Conservation (phyloP, 2,329 filamentous ascomycete species). For the Zymoseptoria brevis region DNA sequence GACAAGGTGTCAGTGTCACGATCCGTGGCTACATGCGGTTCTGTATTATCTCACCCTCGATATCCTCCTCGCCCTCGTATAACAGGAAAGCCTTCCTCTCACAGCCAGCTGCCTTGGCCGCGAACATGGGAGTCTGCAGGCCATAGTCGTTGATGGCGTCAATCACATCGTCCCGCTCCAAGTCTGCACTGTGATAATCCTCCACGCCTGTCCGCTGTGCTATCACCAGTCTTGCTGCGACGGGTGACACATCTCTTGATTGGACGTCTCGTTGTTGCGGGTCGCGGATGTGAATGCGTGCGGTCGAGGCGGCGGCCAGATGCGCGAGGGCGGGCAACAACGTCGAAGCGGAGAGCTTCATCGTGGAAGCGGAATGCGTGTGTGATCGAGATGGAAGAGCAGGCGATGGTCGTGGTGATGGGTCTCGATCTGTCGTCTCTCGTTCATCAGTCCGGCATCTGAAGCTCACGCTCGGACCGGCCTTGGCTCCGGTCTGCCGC, state of each 20-base stretch:
- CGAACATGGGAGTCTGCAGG: constrained; percentile 35
- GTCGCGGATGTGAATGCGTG: constrained; percentile 33
- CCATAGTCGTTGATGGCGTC: constrained; percentile 42
- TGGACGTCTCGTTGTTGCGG: constrained; percentile 16
- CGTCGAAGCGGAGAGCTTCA: constrained; percentile 38
- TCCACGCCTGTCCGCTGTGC: constrained; percentile 45
- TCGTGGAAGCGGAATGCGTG: constrained; percentile 25
- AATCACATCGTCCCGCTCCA: constrained; percentile 35
- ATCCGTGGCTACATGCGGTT: neutral
- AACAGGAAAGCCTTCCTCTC: constrained; percentile 20
- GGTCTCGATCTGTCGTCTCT: neutral
- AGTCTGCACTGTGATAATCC: constrained; percentile 39
- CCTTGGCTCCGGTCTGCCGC: neutral
- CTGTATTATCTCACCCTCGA: neutral
- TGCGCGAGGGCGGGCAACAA: constrained; percentile 33
- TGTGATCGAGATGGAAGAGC: neutral
- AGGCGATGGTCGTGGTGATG: constrained; percentile 3
- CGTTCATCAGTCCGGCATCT: neutral
- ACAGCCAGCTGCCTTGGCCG: constrained; percentile 12
- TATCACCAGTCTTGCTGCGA: constrained; percentile 43
- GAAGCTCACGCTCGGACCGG: neutral
- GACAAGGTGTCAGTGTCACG: constrained; percentile 1
- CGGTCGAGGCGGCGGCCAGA: constrained; percentile 24
- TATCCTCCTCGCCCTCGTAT: constrained; percentile 18
- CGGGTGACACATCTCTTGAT: constrained; percentile 20